phyloP scores from a whole-genome alignment of 169 alveolate genomes.

The Ichthyophthirius multifiliis region DNA sequence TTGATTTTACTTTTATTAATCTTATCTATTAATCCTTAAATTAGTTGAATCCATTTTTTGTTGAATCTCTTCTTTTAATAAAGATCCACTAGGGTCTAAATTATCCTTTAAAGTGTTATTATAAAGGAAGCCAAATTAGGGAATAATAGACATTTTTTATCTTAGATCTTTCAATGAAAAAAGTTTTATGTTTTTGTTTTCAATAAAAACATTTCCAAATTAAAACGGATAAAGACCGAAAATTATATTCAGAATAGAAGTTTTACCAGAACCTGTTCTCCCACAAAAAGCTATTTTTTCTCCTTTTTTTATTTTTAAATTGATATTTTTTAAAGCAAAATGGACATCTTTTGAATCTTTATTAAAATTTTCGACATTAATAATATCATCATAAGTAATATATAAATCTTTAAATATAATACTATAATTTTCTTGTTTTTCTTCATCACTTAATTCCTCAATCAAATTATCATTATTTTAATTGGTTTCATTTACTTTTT shows the following conservation, averaged over 20 bases:
- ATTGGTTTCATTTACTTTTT: not conserved
- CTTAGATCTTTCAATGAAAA: constrained; percentile 5
- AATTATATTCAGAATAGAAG: constrained; percentile 29
- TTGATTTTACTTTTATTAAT: no score
- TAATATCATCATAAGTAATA: not conserved
- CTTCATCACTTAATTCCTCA: not conserved
- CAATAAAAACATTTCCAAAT: constrained; percentile 7
- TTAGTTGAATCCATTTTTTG: not conserved
- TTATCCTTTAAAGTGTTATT: constrained; percentile 27
- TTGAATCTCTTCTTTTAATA: not conserved
- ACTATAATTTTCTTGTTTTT: not conserved
- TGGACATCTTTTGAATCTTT: not conserved
- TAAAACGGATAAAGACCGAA: constrained; percentile 17
- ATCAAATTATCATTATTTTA: not conserved
- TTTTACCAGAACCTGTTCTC: constrained; percentile 44
- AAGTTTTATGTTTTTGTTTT: constrained; percentile 16
- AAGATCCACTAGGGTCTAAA: constrained; percentile 20
- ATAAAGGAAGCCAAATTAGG: constrained; percentile 36
- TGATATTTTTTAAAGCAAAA: constrained; percentile 17
- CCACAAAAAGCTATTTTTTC: constrained; percentile 38
- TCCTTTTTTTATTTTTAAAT: constrained; percentile 21
- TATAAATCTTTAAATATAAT: not conserved
- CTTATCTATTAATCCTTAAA: not conserved
- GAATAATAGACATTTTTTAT: constrained; percentile 28
- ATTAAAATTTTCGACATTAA: no score